phyloP scores from a whole-genome alignment of 2,329 filamentous ascomycete genomes.

The Colletotrichum falcatum region DNA sequence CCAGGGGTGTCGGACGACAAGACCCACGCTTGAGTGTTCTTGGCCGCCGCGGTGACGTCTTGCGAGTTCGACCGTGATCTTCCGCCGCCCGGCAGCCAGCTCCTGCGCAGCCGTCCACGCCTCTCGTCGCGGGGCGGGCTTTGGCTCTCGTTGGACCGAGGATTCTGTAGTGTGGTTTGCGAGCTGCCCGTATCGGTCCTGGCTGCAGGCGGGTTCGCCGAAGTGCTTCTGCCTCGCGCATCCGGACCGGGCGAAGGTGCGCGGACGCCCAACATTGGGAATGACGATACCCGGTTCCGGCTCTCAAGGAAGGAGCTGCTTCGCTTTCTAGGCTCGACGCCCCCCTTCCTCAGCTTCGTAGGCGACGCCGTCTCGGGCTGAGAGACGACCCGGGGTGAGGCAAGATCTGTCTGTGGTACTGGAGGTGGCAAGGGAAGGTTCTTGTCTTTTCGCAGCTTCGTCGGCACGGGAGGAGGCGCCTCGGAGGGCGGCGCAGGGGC shows the following conservation, averaged over 20 bases:
- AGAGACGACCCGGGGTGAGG: slow-evolving; percentile 25
- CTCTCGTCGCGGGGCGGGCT: slow-evolving; percentile 55
- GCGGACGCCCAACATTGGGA: slow-evolving; percentile 45
- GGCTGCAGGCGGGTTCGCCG: slow-evolving; percentile 57
- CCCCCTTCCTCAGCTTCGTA: slow-evolving; percentile 51
- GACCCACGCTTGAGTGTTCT: slow-evolving; percentile 62
- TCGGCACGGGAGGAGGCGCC: slow-evolving; percentile 32
- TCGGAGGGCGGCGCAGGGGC: slow-evolving; percentile 29
- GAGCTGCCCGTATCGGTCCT: slow-evolving; percentile 42
- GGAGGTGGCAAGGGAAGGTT: slow-evolving; percentile 26
- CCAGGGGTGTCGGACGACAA: slow-evolving; percentile 62
- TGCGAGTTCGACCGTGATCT: slow-evolving; percentile 65
- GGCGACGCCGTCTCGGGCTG: slow-evolving; percentile 18
- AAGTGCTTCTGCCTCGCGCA: slow-evolving; percentile 59
- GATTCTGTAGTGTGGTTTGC: slow-evolving; percentile 40
- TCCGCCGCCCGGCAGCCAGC: slow-evolving; percentile 63
- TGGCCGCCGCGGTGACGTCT: slow-evolving; percentile 45
- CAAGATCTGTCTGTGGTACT: not conserved
- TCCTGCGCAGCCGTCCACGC: slow-evolving; percentile 61
- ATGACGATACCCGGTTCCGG: slow-evolving; percentile 41
- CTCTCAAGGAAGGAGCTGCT: slow-evolving; percentile 50
- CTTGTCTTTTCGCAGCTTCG: slow-evolving; percentile 38
- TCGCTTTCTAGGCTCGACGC: slow-evolving; percentile 46
- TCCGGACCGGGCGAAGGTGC: slow-evolving; percentile 52
- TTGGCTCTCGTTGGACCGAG: slow-evolving; percentile 54